Evolutionary conservation across 495 filamentous ascomycete species (phyloP).

Genomic region (Neurospora sp.): DNA sequence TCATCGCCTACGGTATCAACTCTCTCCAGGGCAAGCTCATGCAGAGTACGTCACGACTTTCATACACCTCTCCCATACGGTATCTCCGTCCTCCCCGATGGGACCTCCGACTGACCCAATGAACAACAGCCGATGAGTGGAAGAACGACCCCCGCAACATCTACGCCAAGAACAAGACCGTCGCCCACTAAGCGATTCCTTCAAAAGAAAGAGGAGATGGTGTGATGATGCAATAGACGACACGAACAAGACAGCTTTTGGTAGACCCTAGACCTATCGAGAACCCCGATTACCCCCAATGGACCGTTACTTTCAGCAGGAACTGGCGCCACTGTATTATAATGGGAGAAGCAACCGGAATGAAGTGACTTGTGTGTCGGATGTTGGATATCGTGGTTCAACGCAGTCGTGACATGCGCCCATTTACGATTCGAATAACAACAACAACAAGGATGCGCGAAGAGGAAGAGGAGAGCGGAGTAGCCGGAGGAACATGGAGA

Average conservation of each 20-base stretch:
- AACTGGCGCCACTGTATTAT: slow-evolving; percentile 21
- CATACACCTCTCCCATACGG: not conserved
- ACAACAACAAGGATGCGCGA: not conserved
- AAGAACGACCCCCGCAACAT: slow-evolving; percentile 95
- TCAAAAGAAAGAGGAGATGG: not conserved
- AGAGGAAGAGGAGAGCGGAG: not conserved
- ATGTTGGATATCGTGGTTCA: not conserved
- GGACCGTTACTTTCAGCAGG: not conserved
- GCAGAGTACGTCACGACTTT: slow-evolving; percentile 50
- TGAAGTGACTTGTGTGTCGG: not conserved
- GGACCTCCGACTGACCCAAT: not conserved
- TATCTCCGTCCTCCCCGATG: not conserved
- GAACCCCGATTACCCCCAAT: not conserved
- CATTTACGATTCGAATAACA: not conserved
- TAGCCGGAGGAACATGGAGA: not conserved
- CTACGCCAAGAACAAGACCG: slow-evolving; percentile 44
- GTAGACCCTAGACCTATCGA: not conserved
- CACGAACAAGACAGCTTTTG: not conserved
- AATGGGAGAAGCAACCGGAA: slow-evolving; percentile 11
- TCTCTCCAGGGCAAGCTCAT: slow-evolving; percentile 57
- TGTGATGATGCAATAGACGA: slow-evolving; percentile 6
- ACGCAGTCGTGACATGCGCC: not conserved
- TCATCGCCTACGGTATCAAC: slow-evolving; percentile 85
- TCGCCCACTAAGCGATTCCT: slow-evolving; percentile 22
- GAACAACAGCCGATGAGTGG: slow-evolving; percentile 66